Evolutionary conservation across 2,329 filamentous ascomycete species (phyloP), one percentile per base, ranked within the genome.

Genomic region (Coniella lustricola): DNA sequence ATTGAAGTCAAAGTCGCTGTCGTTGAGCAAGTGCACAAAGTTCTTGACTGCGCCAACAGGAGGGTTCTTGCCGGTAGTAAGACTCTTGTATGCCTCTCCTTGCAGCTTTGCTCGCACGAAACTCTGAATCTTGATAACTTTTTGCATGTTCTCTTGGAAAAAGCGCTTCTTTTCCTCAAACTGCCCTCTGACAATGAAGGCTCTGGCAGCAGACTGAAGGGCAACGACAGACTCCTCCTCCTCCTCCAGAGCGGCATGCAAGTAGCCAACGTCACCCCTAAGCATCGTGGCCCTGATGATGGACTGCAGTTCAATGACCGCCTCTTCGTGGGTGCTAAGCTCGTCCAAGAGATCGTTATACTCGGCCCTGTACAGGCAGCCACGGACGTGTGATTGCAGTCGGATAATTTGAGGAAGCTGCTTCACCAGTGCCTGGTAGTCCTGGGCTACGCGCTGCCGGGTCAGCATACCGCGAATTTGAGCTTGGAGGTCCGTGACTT

Each of bases 1-100:
- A 62, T 98, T 95, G 67, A 98, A 98, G 64, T 98, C 93, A 60
- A 98, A 95, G 62, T 96, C 91, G 60, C 90, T 97, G 67, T 98
- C 93, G 60, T 97, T 98, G 49, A 98, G 81, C 33, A 98, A 76
- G 65, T 98, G 93, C 2, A 98, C 90, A 64, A 98, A 98, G 63
- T 94, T 94, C 73, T 97, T 96, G 62, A 98, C 88, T 0, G 94
- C 95, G 34, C 89, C 89, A 51, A 98, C 90, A 0, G 93, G 93
- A 20, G 93, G 93, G 62, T 97, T 97, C 70, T 95, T 96, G 52
- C 93, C 94, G 29, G 83, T 90, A 2, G 90, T 97, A 55, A 98
- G 75, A 63, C 88, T 95, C 77, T 95, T 96, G 74, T 98, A 98
- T 2, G 93, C 93, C 67, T 98, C 89, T 44, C 93, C 93, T 66